Evolutionary conservation across 176 grass and related monocot genomes (phyloP).

Genomic region (Aegilops umbellulata): DNA sequence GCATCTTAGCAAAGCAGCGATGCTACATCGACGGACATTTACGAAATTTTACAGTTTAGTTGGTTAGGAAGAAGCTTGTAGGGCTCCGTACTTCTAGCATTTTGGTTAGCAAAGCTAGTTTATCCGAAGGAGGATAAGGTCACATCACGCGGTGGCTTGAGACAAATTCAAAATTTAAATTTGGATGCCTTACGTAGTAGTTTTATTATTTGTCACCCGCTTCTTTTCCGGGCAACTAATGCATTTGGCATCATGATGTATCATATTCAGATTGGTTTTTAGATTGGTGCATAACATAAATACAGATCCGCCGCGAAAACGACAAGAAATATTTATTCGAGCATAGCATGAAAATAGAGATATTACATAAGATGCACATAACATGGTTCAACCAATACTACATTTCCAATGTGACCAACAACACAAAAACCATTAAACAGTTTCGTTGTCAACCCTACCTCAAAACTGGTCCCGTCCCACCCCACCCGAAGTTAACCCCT

Average conservation of each 20-base stretch:
- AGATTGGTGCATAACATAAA: neutral
- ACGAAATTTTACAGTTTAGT: too few relatives aligned
- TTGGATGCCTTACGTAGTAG: neutral
- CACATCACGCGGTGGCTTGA: neutral
- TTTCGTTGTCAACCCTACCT: conserved; percentile 35
- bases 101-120: neutral
- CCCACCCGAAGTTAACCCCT: conserved; percentile 34
- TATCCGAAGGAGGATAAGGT: neutral
- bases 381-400: neutral
- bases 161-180: neutral
- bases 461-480: conserved; percentile 39
- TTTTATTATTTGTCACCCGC: neutral
- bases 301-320: neutral
- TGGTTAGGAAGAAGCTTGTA: too few relatives aligned
- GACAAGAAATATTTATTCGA: neutral
- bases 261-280: neutral
- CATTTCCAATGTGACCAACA: neutral
- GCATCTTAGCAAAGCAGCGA: too few relatives aligned
- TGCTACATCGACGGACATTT: too few relatives aligned
- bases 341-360: neutral
- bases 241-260: neutral
- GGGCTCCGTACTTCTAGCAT: too few relatives aligned
- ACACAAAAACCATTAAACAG: conserved; percentile 26
- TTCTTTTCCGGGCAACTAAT: too few relatives aligned
- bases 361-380: neutral